These are phyloP conservation scores for Cladosporium sp. DNA, from an alignment of 2,329 filamentous ascomycete species.

Conservation along the genomic window DNA sequence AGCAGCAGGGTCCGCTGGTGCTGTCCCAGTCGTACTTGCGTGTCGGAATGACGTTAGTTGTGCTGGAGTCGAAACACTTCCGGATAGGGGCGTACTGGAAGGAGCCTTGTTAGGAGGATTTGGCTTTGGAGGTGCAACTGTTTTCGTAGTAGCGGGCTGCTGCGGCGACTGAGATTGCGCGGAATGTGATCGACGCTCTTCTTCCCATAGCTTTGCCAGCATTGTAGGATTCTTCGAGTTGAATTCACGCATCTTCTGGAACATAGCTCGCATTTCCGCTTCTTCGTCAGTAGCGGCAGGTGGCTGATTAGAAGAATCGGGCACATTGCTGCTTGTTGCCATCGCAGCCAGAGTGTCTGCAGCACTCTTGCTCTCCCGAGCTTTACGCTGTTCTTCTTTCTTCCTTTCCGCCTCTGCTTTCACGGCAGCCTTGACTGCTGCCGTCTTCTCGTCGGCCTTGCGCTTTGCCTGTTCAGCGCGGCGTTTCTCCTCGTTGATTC, in stretches of 20 bases:
- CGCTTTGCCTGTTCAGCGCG: constrained; percentile 16
- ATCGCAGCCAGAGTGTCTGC: constrained; percentile 26
- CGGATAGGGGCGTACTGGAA: background rate
- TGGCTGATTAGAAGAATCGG: background rate
- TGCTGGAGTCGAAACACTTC: background rate
- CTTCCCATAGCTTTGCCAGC: constrained; percentile 53
- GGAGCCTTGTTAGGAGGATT: background rate
- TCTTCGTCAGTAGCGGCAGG: constrained; percentile 39
- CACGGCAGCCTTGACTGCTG: constrained; percentile 9
- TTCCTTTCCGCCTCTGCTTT: constrained; percentile 18
- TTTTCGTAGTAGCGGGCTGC: constrained; percentile 4
- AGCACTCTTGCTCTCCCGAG: constrained; percentile 25
- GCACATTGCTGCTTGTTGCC: constrained; percentile 14
- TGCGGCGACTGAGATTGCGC: constrained; percentile 14
- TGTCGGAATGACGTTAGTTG: background rate
- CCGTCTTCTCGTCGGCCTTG: constrained; percentile 21
- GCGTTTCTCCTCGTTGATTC: constrained; percentile 17
- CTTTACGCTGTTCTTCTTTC: constrained; percentile 23
- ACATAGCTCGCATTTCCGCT: constrained; percentile 50
- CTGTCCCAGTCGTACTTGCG: background rate
- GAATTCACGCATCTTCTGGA: constrained; percentile 56
- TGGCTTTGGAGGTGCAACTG: background rate
- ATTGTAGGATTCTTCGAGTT: constrained; percentile 52
- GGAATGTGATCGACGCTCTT: constrained; percentile 43
- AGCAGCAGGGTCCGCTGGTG: background rate